Evolutionary conservation across 495 filamentous ascomycete species (phyloP), one percentile per base, ranked within the genome.

Genomic region (Daldinia grandis): DNA sequence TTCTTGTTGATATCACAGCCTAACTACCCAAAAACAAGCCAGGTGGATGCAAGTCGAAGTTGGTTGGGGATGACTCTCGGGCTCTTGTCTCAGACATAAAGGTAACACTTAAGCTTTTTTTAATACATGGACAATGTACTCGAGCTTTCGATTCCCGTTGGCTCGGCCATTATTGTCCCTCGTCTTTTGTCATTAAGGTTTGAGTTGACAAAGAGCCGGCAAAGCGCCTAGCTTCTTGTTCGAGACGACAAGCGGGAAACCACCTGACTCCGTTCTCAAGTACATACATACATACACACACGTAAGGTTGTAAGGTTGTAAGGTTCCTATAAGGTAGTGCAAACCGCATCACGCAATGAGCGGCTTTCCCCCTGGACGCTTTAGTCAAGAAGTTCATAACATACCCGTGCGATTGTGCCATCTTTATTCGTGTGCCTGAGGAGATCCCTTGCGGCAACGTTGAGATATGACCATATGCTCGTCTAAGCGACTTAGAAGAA

Each of bases 21-120:
- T 31, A n/a, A n/a, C n/a, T n/a, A 68, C 12, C 49, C 58, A 14
- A 15, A 56, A 38, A n/a, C 19, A 47, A 57, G 25, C 28, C 54
- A 21, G 35, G 28, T 38, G 15, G 19, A 60, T 68, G 49, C 49
- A 61, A 14, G 40, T 62, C 28, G 17, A 61, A 33, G 64, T 68
- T 67, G 53, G 59, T 64, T 67, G 59, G 55, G 44, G 47, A 60
- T 50, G 47, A 25, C 30, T 57, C 57, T 57, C 19, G 37, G 58
- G 47, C 51, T 31, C 51, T 21, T 70, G 69, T 72, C 69, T 72
- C 44, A 68, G 64, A 72, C 64, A 68, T 64, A 21, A 27, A 53
- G 50, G 25, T 58, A 49, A 14, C 42, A 56, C 33, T 61, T 68
- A 56, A 57, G 40, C 44, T 56, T 64, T 56, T 47, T 51, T 38